These are phyloP conservation scores for Mortierella sp. DNA, from an alignment of 371 early-diverging fungal species.

Conservation along the genomic window DNA sequence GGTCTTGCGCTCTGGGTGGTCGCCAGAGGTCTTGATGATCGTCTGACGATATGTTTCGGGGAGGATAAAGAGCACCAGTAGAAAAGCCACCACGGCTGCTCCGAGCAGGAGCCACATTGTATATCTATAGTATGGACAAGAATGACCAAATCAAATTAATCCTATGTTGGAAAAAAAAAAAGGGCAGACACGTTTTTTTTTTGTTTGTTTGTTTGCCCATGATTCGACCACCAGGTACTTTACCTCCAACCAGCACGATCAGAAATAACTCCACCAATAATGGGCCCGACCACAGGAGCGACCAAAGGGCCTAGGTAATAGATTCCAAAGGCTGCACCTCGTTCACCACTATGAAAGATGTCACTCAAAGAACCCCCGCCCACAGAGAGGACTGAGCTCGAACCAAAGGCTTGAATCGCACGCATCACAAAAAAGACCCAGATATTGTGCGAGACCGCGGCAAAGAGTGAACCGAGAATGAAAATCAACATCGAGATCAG, in stretches of 20 bases:
- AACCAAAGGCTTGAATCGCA: constrained; percentile 72
- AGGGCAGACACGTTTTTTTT: neutral
- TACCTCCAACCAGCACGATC: constrained; percentile 62
- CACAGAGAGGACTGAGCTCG: constrained; percentile 72
- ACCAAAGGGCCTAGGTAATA: constrained; percentile 62
- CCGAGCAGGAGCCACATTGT: constrained; percentile 70
- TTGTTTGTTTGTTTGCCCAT: no score
- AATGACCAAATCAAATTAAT: no score
- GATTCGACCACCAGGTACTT: no score
- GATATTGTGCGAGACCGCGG: constrained; percentile 63
- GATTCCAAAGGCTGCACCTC: constrained; percentile 73
- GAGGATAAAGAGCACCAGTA: constrained; percentile 59
- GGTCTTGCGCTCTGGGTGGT: no score
- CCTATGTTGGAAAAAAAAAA: neutral
- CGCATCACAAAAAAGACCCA: constrained; percentile 64
- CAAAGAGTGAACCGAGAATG: constrained; percentile 66
- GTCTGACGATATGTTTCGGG: constrained; percentile 67
- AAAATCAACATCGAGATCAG: constrained; percentile 67
- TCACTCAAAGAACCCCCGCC: constrained; percentile 78
- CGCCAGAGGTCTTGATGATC: constrained; percentile 21
- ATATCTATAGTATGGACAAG: constrained; percentile 32
- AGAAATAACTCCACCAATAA: constrained; percentile 65
- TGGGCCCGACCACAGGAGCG: constrained; percentile 69
- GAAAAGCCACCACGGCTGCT: constrained; percentile 57
- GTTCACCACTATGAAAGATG: constrained; percentile 66